A percentile compares a stretch with the other conserved stretches of the same genome.
These are phyloP conservation scores for Sporothrix euskadiensis DNA, from an alignment of 2,329 filamentous ascomycete genomes.

Conservation along the genomic window DNA sequence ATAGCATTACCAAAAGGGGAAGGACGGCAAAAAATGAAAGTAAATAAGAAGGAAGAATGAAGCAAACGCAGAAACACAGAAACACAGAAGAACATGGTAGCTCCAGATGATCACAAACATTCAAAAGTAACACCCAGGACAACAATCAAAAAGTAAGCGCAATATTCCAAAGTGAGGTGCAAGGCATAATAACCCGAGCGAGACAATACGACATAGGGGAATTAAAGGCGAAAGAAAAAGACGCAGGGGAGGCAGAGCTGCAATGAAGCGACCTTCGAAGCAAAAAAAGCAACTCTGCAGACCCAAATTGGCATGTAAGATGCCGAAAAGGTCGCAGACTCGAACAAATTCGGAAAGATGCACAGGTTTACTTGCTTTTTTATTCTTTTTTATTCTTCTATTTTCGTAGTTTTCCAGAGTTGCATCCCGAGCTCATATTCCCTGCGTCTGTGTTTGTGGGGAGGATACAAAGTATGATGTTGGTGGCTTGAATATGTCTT, in stretches of 20 bases:
- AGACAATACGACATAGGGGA: not conserved
- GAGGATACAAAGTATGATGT: not conserved
- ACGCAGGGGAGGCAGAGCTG: not conserved
- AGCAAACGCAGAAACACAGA: not conserved
- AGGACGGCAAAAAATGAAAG: not conserved
- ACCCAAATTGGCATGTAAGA: not conserved
- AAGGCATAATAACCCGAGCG: not conserved
- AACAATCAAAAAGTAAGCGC: conserved; percentile 6
- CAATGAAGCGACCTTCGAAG: not conserved
- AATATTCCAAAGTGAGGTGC: not conserved
- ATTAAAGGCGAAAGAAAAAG: not conserved
- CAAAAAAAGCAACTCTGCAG: not conserved
- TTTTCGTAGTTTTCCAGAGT: not conserved
- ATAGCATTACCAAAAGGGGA: not conserved
- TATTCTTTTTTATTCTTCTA: not conserved
- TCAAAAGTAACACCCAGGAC: not conserved
- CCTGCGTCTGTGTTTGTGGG: not conserved
- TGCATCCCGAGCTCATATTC: not conserved
- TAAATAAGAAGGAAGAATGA: not conserved
- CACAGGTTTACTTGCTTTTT: not conserved
- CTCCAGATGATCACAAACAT: not conserved
- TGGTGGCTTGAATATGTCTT: not conserved
- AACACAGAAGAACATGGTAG: not conserved
- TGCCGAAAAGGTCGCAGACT: not conserved
- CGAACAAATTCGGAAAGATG: not conserved